Conservation (phyloP, 2,329 filamentous ascomycete species). For the Orbilia oligospora region DNA sequence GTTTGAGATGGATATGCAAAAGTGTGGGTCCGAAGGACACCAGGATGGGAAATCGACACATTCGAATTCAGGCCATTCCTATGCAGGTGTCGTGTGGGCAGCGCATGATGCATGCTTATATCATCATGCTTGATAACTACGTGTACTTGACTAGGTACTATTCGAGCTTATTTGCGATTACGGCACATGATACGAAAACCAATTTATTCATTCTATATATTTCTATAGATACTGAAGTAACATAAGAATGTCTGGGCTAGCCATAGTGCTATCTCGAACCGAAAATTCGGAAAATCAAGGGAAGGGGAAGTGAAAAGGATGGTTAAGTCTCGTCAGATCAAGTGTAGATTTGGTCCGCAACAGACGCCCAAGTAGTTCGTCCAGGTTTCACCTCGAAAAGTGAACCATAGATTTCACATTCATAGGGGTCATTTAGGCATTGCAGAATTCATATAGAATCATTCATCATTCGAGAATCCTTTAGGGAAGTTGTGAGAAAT, state of each 20-base stretch:
- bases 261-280: background rate
- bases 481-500: background rate
- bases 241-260: too few species aligned
- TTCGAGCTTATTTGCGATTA: too few species aligned
- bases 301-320: too few species aligned
- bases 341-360: constrained; percentile 62
- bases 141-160: too few species aligned
- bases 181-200: background rate
- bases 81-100: background rate
- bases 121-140: background rate
- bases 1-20: background rate
- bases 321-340: constrained; percentile 57
- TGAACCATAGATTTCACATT: constrained; percentile 38
- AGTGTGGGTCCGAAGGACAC: constrained; percentile 23
- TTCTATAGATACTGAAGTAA: background rate
- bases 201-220: background rate
- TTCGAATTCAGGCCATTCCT: background rate
- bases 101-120: constrained; percentile 13
- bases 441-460: constrained; percentile 62
- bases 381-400: constrained; percentile 45
- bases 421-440: constrained; percentile 41
- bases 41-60: background rate
- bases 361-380: constrained; percentile 12
- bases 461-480: constrained; percentile 60
- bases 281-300: background rate